Evolutionary conservation across 345 rosid genomes (phyloP).

Genomic region (Iberis pinnata): DNA sequence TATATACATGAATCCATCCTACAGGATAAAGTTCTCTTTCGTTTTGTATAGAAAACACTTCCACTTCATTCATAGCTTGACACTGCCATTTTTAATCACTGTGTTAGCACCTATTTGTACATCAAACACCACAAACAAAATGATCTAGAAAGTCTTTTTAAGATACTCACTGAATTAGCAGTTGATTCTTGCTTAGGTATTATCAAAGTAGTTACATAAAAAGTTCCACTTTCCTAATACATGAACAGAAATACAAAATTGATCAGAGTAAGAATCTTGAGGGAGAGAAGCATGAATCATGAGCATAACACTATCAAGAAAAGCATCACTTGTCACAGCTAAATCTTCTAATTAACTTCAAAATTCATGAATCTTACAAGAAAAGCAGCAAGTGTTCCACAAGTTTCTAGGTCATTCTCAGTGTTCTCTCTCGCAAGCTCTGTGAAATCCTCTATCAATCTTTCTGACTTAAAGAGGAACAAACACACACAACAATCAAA

Average conservation of each 20-base stretch:
- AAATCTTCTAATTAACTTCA: too few relatives aligned
- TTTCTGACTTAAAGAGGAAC: conserved; percentile 41
- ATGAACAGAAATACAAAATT: neutral
- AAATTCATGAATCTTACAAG: conserved; percentile 58
- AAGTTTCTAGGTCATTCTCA: conserved; percentile 79
- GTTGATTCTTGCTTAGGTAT: conserved; percentile 90
- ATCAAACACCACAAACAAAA: conserved; percentile 11
- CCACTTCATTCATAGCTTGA: conserved; percentile 75
- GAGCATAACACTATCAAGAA: neutral
- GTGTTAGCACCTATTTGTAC: conserved; percentile 17
- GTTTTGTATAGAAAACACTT: conserved; percentile 69
- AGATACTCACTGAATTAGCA: conserved; percentile 67
- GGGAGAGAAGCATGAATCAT: neutral
- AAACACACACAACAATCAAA: neutral
- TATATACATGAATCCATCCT: conserved; percentile 82
- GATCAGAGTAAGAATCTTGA: conserved; percentile 4
- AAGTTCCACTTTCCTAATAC: conserved; percentile 56
- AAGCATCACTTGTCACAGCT: conserved; percentile 3
- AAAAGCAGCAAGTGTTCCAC: conserved; percentile 82
- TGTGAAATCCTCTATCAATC: conserved; percentile 73
- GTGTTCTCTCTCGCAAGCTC: conserved; percentile 83
- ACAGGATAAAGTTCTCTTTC: conserved; percentile 66
- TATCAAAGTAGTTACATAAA: conserved; percentile 79
- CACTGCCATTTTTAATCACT: conserved; percentile 39
- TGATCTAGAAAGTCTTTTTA: conserved; percentile 16